Base-by-base conservation (phyloP, 139 green algal genomes). In the Penium margaritaceum region DNA sequence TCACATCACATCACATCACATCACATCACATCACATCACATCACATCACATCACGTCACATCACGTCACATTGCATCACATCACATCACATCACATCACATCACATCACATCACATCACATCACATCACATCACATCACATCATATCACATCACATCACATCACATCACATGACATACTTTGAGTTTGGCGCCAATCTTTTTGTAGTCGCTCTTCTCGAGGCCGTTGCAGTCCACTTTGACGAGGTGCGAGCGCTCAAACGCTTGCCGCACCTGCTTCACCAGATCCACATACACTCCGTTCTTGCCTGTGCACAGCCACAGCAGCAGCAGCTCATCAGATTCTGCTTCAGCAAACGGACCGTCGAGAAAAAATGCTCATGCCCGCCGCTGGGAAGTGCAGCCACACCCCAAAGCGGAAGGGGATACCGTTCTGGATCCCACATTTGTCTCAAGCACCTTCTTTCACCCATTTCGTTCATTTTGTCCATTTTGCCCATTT, bases 141-240 rank as follows among this genome's bases (percentile, higher is more conserved):
- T 12, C 12, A 12, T 51, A 7, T 12, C 41, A 51, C 7, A 51
- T 12, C 3, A 58, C 15, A 15, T 33, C 47, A 2, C 17, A 58
- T 3, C 3, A 2, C 9, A 15, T 3, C 12, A 58, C 3, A 32
- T 2, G 21, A 58, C 68, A 35, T 32, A 78, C 71, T 64, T 63
- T 41, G 0, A 78, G 71, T 33, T 73, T 72, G 0, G 71, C 71
- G 15, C 71, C 71, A 47, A 78, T 78, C 63, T 78, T 78, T 35
- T 78, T 78, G 36, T 78, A 78, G 60, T 78, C 71, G 47, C 71
- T 75, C 63, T 78, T 78, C 15, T 78, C 43, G 19, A 78, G 39
- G 32, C 71, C 71, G 15, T 35, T 75, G 60, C 62, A 72, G 39
- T 78, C 63, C 24, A 78, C 63, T 4, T 36, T n/a, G 19, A 78